Conservation (phyloP, 345 rosid species). For the Hibiscus mutabilis region DNA sequence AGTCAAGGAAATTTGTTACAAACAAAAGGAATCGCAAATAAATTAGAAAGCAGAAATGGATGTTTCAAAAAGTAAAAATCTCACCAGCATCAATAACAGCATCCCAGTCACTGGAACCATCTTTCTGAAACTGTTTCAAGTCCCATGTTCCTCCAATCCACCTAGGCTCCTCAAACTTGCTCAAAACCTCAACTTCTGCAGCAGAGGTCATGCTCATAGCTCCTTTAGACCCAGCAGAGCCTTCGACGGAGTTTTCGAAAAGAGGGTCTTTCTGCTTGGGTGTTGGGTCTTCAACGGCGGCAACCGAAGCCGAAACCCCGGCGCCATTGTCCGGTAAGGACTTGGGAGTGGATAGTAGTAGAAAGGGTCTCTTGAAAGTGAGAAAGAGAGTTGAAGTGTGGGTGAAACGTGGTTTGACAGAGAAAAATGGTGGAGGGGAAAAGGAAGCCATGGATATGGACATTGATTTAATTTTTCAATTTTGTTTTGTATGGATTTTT, state of each 20-base stretch:
- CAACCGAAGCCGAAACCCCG: constrained; percentile 32
- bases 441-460: constrained; percentile 52
- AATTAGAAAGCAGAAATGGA: background rate
- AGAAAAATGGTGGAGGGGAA: constrained; percentile 32
- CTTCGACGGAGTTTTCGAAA: background rate
- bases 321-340: constrained; percentile 50
- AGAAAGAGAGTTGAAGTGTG: constrained; percentile 27
- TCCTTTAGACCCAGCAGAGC: constrained; percentile 30
- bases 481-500: constrained; percentile 9
- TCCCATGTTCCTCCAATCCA: constrained; percentile 94
- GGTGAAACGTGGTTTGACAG: constrained; percentile 30
- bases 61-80: constrained; percentile 10
- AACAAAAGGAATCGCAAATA: background rate
- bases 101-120: constrained; percentile 75
- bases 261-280: constrained; percentile 11
- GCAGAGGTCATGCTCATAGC: background rate
- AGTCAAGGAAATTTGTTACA: background rate
- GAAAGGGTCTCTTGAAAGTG: constrained; percentile 27
- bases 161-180: constrained; percentile 49
- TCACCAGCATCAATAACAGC: constrained; percentile 87
- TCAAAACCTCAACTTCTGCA: constrained; percentile 21
- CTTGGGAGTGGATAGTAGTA: constrained; percentile 25
- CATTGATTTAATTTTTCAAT: background rate
- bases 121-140: constrained; percentile 60
- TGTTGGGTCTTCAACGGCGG: constrained; percentile 30